Base-by-base conservation (phyloP, 805 yeast genomes). In the Candida ipomoeae region DNA sequence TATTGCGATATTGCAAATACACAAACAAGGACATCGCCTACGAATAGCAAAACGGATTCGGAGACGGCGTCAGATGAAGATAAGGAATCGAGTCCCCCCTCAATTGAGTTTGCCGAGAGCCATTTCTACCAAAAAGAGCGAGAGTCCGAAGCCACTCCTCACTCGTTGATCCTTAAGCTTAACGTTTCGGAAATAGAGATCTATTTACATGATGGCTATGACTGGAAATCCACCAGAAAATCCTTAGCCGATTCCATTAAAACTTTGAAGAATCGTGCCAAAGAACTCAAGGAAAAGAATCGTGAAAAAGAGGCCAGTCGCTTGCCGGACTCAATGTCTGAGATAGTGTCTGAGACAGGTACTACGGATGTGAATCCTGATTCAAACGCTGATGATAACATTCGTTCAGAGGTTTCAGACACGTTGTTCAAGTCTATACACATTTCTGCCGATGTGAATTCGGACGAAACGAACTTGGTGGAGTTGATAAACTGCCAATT, bases 121-220 rank as follows among this genome's bases (percentile, higher is more conserved):
- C 46, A 44, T 13, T 36, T 44, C 26, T 44, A 44, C 17, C 46
- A 44, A 26, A 44, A 36, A 26, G 40, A 44, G 18, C 18, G 17
- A 17, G 21, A 34, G 10, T 3, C 14, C 20, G 23, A 35, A 15
- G 10, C 13, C 6, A 11, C 37, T n/a, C 40, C 23, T 23, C 6
- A 15, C 23, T 23, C 40, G 5, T 21, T 69, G 6, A 59, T 55
- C 32, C 8, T 73, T 20, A 67, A 67, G 38, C 51, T 73, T 7
- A 69, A 70, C 40, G 60, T 77, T 5, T 62, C 75, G 2, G 75
- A 74, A 44, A 65, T 73, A 0, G 62, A 59, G 1, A 59, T 86
- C 2, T 79, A 74, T 46, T 67, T 92, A 17, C 83, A 79, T 63
- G 99, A 94, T 69, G 99, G 99, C 0, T 94, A 84, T 62, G 98